Evolutionary conservation across 352 stramenopile genomes (phyloP), one percentile per base, ranked within the genome.

Genomic region (Pythium insidiosum): DNA sequence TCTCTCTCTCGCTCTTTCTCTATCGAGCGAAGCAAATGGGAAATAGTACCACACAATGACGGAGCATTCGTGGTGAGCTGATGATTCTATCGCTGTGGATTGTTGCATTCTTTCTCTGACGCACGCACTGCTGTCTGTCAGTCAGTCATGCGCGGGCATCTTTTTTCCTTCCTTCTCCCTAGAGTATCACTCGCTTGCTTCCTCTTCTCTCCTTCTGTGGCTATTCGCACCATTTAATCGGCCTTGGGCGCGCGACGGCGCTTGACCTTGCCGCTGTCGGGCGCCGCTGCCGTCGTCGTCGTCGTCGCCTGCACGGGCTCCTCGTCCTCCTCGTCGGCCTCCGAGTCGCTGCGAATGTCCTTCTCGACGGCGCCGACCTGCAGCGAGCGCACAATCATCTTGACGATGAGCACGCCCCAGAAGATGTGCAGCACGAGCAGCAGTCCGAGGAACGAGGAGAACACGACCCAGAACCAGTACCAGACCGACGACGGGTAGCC

Each of bases 271-370:
- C 38, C 52, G 15, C 56, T 42, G 15, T 43, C 48, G 31, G 35
- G n/a, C 22, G 55, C 49, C 34, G 50, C 34, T 2, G 50, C 33
- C 2, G 53, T 21, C 38, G 63, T 49, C 1, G 50, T 46, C 18
- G 51, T n/a, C n/a, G n/a, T n/a, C n/a, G n/a, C n/a, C n/a, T n/a
- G 35, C 19, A 57, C 57, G 21, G 58, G 36, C 4, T 53, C 50
- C 1, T 56, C 43, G 31, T 65, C 43, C n/a, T 71, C 61, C 18
- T 68, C 61, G 34, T 61, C 66, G 47, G 52, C 61, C 50, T 87
- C 77, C 25, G 77, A 89, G 50, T 86, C 77, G 49, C 73, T 89
- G 44, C 77, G 77, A 22, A 89, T 89, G 30, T 87, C 77, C 58
- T 87, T 87, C 53, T 89, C 73, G 15, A 86, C 74, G 49, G 80